A percentile compares a stretch with the other conserved stretches of the same genome.
These are phyloP conservation scores for Tricholoma hemisulphureum DNA, from an alignment of 768 basidiomycete genomes.

Conservation along the genomic window DNA sequence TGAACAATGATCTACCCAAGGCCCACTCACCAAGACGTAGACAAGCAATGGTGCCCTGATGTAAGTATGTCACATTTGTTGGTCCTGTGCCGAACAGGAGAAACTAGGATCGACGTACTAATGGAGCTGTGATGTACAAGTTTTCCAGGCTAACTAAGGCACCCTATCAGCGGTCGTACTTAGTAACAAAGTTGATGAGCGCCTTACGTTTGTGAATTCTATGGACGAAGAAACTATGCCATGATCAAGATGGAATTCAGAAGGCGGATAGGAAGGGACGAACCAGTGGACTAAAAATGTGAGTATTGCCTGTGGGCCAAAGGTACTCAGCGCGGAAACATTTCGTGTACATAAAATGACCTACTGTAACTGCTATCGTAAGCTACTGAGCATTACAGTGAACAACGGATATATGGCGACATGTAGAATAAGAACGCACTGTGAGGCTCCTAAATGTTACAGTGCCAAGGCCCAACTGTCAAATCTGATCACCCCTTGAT, in stretches of 20 bases:
- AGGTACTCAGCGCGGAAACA: background rate
- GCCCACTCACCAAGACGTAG: constrained; percentile 27
- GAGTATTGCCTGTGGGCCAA: constrained; percentile 35
- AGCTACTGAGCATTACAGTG: constrained; percentile 21
- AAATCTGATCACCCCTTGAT: background rate
- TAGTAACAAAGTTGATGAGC: background rate
- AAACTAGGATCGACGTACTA: constrained; percentile 23
- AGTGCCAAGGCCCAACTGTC: background rate
- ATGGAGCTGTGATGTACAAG: constrained; percentile 30
- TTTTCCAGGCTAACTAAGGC: constrained; percentile 35
- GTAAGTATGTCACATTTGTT: background rate
- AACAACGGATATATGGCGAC: background rate
- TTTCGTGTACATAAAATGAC: background rate
- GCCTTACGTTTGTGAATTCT: constrained; percentile 41
- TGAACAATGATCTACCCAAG: too few relatives aligned
- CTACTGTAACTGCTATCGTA: constrained; percentile 35
- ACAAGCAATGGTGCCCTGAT: constrained; percentile 27
- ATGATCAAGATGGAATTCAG: background rate
- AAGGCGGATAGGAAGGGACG: background rate
- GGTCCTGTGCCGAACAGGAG: background rate
- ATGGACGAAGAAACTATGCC: constrained; percentile 34
- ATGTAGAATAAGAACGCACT: constrained; percentile 22
- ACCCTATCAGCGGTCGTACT: background rate
- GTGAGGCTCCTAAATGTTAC: constrained; percentile 35
- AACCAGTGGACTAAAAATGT: constrained; percentile 56